Evolutionary conservation across 2,329 filamentous ascomycete genomes (phyloP).

Genomic region (Intubia oerlemansii): DNA sequence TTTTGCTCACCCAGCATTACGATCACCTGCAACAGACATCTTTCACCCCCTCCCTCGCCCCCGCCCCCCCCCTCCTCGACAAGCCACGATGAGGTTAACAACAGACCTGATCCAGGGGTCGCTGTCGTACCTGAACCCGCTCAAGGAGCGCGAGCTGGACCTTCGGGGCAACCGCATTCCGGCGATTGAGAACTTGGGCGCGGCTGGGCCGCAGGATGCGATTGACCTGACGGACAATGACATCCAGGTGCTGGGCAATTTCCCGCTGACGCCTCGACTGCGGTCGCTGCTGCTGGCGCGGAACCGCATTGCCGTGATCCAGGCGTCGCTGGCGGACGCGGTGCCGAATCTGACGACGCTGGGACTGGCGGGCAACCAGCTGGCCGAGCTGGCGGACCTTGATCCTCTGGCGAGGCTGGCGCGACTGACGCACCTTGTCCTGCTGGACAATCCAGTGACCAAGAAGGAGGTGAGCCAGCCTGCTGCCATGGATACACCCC

Average conservation of each 20-base stretch:
- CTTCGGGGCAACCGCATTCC: constrained; percentile 98
- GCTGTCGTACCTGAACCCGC: constrained; percentile 93
- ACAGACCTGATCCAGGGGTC: constrained; percentile 86
- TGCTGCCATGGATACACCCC: no score
- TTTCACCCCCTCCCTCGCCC: no score
- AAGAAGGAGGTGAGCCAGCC: constrained; percentile 59
- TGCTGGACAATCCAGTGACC: constrained; percentile 75
- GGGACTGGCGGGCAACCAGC: constrained; percentile 62
- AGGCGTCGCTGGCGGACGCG: constrained; percentile 49
- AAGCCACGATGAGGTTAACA: constrained; percentile 98
- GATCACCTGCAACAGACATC: no score
- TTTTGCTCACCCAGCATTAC: no score
- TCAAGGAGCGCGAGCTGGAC: constrained; percentile 97
- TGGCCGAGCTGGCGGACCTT: constrained; percentile 69
- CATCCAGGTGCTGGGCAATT: constrained; percentile 73
- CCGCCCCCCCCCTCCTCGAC: no score
- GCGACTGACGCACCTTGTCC: constrained; percentile 55
- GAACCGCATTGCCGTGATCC: constrained; percentile 71
- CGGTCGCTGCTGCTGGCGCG: constrained; percentile 73
- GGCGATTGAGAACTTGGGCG: constrained; percentile 91
- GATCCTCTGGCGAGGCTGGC: constrained; percentile 53
- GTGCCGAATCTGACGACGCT: constrained; percentile 68
- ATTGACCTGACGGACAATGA: constrained; percentile 99
- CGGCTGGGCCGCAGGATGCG: constrained; percentile 86
- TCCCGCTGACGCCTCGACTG: constrained; percentile 75